phyloP scores from a whole-genome alignment of 805 yeast genomes.

The Sporopachydermia lactativora region DNA sequence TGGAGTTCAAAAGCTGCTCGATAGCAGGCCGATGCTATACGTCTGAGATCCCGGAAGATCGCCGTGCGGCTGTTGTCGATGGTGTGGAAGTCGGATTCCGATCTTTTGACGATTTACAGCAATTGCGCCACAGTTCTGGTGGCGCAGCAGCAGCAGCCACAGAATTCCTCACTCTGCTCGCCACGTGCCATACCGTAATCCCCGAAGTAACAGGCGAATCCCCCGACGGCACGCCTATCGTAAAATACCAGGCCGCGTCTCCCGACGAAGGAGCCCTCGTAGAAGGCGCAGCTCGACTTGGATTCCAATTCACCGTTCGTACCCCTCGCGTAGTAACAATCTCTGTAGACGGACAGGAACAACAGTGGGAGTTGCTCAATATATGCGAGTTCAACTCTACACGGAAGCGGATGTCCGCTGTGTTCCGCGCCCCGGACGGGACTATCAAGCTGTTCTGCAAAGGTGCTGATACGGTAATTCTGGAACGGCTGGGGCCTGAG shows the following conservation, averaged over 20 bases:
- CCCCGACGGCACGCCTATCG: constrained; percentile 38
- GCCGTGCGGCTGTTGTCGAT: constrained; percentile 52
- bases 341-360: constrained; percentile 34
- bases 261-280: constrained; percentile 99
- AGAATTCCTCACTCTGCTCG: constrained; percentile 68
- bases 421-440: constrained; percentile 91
- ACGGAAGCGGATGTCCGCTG: constrained; percentile 93
- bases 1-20: constrained; percentile 91
- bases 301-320: constrained; percentile 74
- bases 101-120: constrained; percentile 48
- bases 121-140: constrained; percentile 26
- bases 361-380: constrained; percentile 66
- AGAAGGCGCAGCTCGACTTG: constrained; percentile 85
- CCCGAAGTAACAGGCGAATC: constrained; percentile 56
- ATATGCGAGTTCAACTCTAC: constrained; percentile 96
- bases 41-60: constrained; percentile 84
- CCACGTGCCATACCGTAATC: constrained; percentile 95
- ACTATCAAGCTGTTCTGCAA: constrained; percentile 77
- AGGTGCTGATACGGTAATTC: constrained; percentile 95
- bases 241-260: constrained; percentile 96
- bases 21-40: constrained; percentile 88
- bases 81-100: constrained; percentile 74
- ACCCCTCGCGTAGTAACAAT: constrained; percentile 72
- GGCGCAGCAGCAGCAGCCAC: constrained; percentile 22
- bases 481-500: constrained; percentile 57